A percentile compares a stretch with the other conserved stretches of the same genome.
Conservation (phyloP, 2,329 filamentous ascomycete genomes). For the Penicillium sp. region DNA sequence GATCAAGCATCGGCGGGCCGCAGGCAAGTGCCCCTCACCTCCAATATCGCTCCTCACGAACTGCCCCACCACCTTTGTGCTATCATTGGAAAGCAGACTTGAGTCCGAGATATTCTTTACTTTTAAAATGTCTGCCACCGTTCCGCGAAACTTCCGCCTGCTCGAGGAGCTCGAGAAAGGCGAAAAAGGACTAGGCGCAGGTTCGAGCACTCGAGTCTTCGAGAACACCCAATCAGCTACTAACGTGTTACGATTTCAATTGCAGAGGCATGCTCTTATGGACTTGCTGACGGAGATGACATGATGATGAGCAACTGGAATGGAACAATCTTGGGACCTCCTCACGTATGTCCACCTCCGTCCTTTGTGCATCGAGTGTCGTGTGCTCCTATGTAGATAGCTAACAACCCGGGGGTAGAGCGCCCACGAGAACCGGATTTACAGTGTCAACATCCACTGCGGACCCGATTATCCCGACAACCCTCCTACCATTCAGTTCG, state of each 20-base stretch:
- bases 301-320: slow-evolving; percentile 99
- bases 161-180: slow-evolving; percentile 98
- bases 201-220: slow-evolving; percentile 39
- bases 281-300: slow-evolving; percentile 90
- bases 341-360: slow-evolving; percentile 69
- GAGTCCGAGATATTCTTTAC: not conserved
- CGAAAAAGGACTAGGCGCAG: slow-evolving; percentile 93
- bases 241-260: slow-evolving; percentile 27
- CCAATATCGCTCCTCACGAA: slow-evolving; percentile 6
- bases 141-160: slow-evolving; percentile 94
- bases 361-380: slow-evolving; percentile 1
- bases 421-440: slow-evolving; percentile 97
- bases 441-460: slow-evolving; percentile 96
- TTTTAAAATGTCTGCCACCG: slow-evolving; percentile 65
- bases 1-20: slow-evolving; percentile 8
- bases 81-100: slow-evolving; percentile 5
- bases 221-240: slow-evolving; percentile 14
- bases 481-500: slow-evolving; percentile 87
- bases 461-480: slow-evolving; percentile 84
- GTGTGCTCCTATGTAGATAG: not conserved
- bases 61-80: slow-evolving; percentile 3
- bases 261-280: slow-evolving; percentile 93
- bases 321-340: slow-evolving; percentile 93
- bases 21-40: slow-evolving; percentile 24
- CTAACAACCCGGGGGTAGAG: slow-evolving; percentile 58